These are phyloP conservation scores for Parathielavia hyrcaniae DNA, from an alignment of 495 filamentous ascomycete genomes.

Conservation along the genomic window DNA sequence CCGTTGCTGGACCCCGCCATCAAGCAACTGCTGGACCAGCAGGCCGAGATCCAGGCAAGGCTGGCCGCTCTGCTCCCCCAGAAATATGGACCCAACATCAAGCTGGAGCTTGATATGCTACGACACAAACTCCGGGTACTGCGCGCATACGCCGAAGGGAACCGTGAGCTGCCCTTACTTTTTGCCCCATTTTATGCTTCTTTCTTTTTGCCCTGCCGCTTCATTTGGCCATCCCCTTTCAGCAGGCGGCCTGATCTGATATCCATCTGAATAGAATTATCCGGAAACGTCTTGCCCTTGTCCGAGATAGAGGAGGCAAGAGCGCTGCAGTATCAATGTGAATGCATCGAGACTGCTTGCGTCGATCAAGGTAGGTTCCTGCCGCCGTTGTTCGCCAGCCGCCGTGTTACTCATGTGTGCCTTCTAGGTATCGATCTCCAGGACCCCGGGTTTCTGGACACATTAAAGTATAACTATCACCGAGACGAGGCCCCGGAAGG, in stretches of 20 bases:
- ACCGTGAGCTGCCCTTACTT: slow-evolving; percentile 36
- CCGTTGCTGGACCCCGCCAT: slow-evolving; percentile 42
- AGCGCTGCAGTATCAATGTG: slow-evolving; percentile 44
- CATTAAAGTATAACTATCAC: slow-evolving; percentile 34
- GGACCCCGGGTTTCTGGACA: slow-evolving; percentile 39
- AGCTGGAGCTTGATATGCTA: slow-evolving; percentile 44
- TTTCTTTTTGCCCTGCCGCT: slow-evolving; percentile 13
- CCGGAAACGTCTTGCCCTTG: slow-evolving; percentile 38
- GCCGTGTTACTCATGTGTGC: slow-evolving; percentile 13
- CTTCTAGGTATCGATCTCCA: slow-evolving; percentile 41
- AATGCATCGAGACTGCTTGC: slow-evolving; percentile 46
- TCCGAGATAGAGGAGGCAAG: slow-evolving; percentile 48
- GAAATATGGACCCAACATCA: slow-evolving; percentile 41
- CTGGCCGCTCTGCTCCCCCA: slow-evolving; percentile 41
- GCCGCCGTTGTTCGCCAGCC: not conserved
- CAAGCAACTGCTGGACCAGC: slow-evolving; percentile 42
- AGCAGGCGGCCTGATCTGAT: slow-evolving; percentile 29
- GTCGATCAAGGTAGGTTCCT: slow-evolving; percentile 42
- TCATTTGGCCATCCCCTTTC: slow-evolving; percentile 1
- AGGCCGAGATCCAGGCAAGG: slow-evolving; percentile 46
- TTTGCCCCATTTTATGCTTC: slow-evolving; percentile 4
- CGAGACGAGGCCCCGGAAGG: slow-evolving; percentile 39
- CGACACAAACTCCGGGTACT: slow-evolving; percentile 43
- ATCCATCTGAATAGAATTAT: slow-evolving; percentile 31
- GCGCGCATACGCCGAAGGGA: slow-evolving; percentile 37